Conservation (phyloP, 345 rosid genomes). For the Combretum micranthum region DNA sequence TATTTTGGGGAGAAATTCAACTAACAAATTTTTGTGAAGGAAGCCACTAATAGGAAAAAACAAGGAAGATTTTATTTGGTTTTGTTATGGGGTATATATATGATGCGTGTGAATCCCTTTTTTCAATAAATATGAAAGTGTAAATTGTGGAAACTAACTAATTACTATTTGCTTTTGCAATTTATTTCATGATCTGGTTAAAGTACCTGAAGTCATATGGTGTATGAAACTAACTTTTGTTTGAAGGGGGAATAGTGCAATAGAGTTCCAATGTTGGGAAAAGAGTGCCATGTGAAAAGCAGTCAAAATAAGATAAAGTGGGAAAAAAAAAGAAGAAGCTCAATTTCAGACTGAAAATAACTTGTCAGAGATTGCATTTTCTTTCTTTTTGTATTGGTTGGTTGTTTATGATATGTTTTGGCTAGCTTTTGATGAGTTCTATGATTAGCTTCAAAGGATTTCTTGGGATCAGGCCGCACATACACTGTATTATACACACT, state of each 20-base stretch:
- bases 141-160: too few species aligned
- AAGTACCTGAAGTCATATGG: neutral
- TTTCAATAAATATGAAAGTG: too few species aligned
- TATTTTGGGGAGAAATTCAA: too few species aligned
- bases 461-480: conserved; percentile 46
- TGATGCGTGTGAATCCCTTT: too few species aligned
- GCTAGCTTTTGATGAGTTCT: conserved; percentile 39
- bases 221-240: conserved; percentile 12
- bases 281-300: conserved; percentile 17
- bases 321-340: conserved; percentile 29
- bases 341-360: conserved; percentile 13
- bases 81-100: too few species aligned
- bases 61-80: too few species aligned
- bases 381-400: neutral
- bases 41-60: too few species aligned
- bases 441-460: conserved; percentile 36
- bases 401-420: conserved; percentile 3
- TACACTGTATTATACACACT: conserved; percentile 25
- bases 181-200: neutral
- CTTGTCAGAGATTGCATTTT: conserved; percentile 17
- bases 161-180: neutral
- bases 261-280: neutral
- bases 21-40: too few species aligned
- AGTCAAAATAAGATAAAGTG: conserved; percentile 18
- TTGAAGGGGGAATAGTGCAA: conserved; percentile 12